Evolutionary conservation across 768 basidiomycete genomes (phyloP), one percentile per base, ranked within the genome.

Genomic region (Phylloporus arenicola): DNA sequence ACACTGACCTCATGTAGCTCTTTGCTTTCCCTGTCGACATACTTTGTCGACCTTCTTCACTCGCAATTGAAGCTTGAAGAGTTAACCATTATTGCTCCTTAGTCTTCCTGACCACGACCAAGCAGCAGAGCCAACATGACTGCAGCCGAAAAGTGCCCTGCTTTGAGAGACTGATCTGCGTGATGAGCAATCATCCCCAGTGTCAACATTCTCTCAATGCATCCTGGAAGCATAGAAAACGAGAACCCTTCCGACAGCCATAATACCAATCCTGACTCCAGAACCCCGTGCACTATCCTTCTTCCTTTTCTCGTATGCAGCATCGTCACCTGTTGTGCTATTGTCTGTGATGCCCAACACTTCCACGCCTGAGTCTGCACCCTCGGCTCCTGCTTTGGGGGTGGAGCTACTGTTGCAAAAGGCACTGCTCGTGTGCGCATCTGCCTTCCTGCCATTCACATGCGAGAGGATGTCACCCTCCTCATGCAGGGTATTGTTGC

Each of bases 381-480:
- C 27, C 27, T 39, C 45, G 0, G 17, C 25, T 61, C 68, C 5
- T 0, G 22, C 29, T 61, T 68, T 4, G 14, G 35, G 40, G 49
- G 67, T 19, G 3, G 77, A 78, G 1, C 76, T 0, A 96, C 93
- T 0, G 93, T 96, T 0, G 91, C 93, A 0, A 84, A 83, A 47
- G 92, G 90, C 9, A 79, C 78, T 52, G 87, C 93, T 52, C 79
- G 93, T 14, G 84, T 97, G 2, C 70, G 94, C 3, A 79, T 97
- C n/a, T 97, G 94, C 64, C 60, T 97, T 24, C 88, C 93, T 60
- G 82, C 92, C 0, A 82, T 77, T 2, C 91, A 94, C 59, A 80
- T 81, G 14, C 51, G 59, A 3, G 73, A 70, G 34, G 84, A 94
- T 25, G 74, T 95, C 4, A 77, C 81, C 34, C 62, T 67, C 13